Base-by-base conservation (phyloP, 2,329 filamentous ascomycete species). In the Coniochaeta ligniaria region DNA sequence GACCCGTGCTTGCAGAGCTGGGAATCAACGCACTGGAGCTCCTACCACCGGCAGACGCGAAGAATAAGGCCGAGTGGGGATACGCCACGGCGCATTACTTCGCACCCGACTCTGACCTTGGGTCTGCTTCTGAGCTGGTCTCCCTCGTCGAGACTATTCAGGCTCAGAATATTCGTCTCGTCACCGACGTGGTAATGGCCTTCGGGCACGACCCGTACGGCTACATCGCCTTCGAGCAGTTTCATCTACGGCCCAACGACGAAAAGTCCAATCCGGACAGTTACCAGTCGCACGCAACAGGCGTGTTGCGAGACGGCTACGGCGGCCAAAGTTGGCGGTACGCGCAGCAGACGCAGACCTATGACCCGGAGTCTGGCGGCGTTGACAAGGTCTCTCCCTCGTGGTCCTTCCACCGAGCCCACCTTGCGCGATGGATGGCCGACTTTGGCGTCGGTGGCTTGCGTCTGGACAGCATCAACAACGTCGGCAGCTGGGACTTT, bases 21-120 rank as follows among this genome's bases (percentile, higher is more conserved):
- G 67, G 66, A 38, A 63, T 68, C 66, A 69, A 69, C 56, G 67
- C 65, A 1, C 60, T 69, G 8, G 64, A 69, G 58, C 64, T 69
- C 17, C 52, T 68, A 33, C 67, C 67, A 0, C 62, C 61, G 5
- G 64, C 66, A 2, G 67, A 69, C 57, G 64, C 66, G 54, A 68
- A 66, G 52, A 20, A 60, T 26, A 62, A 58, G 20, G 62, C 52
- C 14, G 64, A 62, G 33, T 68, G 66, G 64, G 67, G 66, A 1
- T 68, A 68, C 45, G 65, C 66, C 2, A 64, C 67, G 6, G 67
- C 67, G 8, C 60, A 68, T 55, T 67, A 68, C 58, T 67, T 66
- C 22, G 63, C 67, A 1, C 59, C 66, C 9, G 67, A 69, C 58
- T 62, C 50, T 20, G 64, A 69, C 26, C 59, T 69, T n/a, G 66